These are phyloP conservation scores for Hortaea sp. DNA, from an alignment of 2,329 filamentous ascomycete genomes.

Conservation along the genomic window DNA sequence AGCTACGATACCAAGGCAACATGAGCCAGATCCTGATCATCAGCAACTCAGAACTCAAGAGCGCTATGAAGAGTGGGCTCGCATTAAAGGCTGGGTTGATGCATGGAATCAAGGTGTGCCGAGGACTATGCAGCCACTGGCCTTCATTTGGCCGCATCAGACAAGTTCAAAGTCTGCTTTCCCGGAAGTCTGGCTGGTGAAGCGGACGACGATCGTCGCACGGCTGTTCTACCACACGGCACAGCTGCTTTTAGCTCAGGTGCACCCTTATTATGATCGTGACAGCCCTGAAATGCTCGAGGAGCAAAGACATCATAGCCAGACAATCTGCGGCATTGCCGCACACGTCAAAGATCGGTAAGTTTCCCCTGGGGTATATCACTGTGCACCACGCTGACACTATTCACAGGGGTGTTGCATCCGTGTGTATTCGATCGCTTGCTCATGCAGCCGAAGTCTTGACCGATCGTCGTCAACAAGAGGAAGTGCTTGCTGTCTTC, in stretches of 20 bases:
- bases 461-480: slow-evolving; percentile 58
- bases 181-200: slow-evolving; percentile 81
- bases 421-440: slow-evolving; percentile 68
- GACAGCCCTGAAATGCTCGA: slow-evolving; percentile 58
- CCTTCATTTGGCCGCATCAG: slow-evolving; percentile 56
- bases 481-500: slow-evolving; percentile 70
- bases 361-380: slow-evolving; percentile 9
- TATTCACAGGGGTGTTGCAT: slow-evolving; percentile 53
- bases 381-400: neutral
- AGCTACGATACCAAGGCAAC: slow-evolving; percentile 52
- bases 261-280: slow-evolving; percentile 56
- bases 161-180: slow-evolving; percentile 64
- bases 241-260: slow-evolving; percentile 69
- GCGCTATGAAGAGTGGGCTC: slow-evolving; percentile 65
- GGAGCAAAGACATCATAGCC: slow-evolving; percentile 63
- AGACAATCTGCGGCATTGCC: slow-evolving; percentile 80
- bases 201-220: slow-evolving; percentile 69
- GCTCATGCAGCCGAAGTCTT: slow-evolving; percentile 68
- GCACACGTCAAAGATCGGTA: slow-evolving; percentile 70
- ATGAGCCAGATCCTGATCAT: slow-evolving; percentile 39
- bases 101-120: slow-evolving; percentile 72
- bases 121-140: slow-evolving; percentile 77
- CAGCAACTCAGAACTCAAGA: slow-evolving; percentile 55
- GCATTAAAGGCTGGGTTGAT: slow-evolving; percentile 71
- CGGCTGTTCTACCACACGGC: slow-evolving; percentile 84